Conservation (phyloP, 129 eudicot species). For the Saposhnikovia divaricata region DNA sequence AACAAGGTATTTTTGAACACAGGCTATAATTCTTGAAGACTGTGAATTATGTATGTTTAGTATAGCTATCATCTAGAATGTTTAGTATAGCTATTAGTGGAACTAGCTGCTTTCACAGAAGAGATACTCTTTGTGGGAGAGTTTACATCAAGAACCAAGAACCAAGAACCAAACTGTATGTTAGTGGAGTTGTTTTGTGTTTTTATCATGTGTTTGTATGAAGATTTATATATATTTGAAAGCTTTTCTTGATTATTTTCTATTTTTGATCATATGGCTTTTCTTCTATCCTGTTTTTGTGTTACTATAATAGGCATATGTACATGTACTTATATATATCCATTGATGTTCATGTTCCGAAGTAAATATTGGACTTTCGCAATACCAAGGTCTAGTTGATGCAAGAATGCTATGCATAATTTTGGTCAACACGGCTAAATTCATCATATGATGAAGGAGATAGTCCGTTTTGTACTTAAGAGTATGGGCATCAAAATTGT, state of each 20-base stretch:
- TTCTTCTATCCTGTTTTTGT: not conserved
- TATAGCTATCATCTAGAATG: no score
- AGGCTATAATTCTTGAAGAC: no score
- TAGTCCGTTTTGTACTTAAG: slow-evolving; percentile 56
- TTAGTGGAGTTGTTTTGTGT: not conserved
- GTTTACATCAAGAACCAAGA: no score
- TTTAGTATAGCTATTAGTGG: no score
- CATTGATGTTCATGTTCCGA: slow-evolving; percentile 26
- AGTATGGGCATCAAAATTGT: slow-evolving; percentile 53
- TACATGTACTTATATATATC: no score
- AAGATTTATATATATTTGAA: not conserved
- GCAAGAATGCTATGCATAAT: slow-evolving; percentile 72
- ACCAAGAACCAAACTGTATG: no score
- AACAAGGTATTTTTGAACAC: no score
- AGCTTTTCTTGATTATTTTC: no score
- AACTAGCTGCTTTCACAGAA: no score
- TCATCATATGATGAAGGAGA: slow-evolving; percentile 52
- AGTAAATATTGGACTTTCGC: slow-evolving; percentile 64
- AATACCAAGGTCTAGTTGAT: slow-evolving; percentile 58
- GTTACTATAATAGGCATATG: not conserved
- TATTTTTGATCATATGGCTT: not conserved
- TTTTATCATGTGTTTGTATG: not conserved
- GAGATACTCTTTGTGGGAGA: no score
- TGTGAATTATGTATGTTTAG: no score
- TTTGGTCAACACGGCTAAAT: slow-evolving; percentile 65